Evolutionary conservation across 2,329 filamentous ascomycete genomes (phyloP).

Genomic region (Penicillium sp.): DNA sequence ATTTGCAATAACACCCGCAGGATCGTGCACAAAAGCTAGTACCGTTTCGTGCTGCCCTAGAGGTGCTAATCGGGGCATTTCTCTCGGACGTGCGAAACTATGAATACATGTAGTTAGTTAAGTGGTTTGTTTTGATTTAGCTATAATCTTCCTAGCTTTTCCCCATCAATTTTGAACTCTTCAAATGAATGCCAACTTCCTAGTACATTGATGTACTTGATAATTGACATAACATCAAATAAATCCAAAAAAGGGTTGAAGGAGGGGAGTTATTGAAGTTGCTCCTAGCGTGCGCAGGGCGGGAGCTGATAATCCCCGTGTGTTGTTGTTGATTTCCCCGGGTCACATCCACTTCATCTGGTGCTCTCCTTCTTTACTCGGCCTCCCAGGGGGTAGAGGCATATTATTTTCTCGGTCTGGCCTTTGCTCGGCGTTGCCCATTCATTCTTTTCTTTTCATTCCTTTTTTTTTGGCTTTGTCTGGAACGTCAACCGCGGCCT

Average conservation of each 20-base stretch:
- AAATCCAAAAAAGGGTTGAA: background rate
- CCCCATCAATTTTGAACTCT: too few species aligned
- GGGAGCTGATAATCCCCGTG: slow-evolving; percentile 13
- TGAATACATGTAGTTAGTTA: background rate
- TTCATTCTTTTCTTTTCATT: slow-evolving; percentile 9
- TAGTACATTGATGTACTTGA: background rate
- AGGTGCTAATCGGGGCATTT: slow-evolving; percentile 8
- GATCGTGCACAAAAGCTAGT: slow-evolving; percentile 12
- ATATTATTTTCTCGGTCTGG: background rate
- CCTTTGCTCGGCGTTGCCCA: slow-evolving; percentile 12
- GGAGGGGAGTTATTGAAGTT: slow-evolving; percentile 16
- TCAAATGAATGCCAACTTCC: background rate
- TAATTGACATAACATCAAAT: background rate
- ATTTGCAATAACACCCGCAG: slow-evolving; percentile 13
- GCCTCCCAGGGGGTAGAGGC: slow-evolving; percentile 9
- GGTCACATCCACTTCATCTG: slow-evolving; percentile 4
- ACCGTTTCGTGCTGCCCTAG: slow-evolving; percentile 1
- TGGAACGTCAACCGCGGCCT: slow-evolving; percentile 4
- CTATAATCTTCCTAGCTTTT: background rate
- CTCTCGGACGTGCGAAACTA: background rate
- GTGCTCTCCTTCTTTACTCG: slow-evolving; percentile 10
- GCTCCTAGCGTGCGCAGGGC: slow-evolving; percentile 25
- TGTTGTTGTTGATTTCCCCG: slow-evolving; percentile 15
- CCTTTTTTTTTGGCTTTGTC: slow-evolving; percentile 1
- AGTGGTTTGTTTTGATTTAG: background rate